Evolutionary conservation across 306 rosid genomes (phyloP), one percentile per base, ranked within the genome.

Genomic region (Elaeagnus macrophylla): DNA sequence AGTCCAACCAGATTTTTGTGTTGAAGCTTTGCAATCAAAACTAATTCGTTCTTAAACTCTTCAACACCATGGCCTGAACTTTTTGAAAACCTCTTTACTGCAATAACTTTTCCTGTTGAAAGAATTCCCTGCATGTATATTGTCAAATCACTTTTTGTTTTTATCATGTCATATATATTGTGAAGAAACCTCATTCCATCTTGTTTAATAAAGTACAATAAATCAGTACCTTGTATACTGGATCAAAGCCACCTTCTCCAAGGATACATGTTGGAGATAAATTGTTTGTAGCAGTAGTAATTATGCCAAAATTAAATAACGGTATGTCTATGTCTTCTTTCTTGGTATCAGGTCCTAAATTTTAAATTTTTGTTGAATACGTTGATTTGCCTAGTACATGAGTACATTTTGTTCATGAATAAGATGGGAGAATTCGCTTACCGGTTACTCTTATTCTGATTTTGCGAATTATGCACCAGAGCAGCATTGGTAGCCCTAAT

Each of bases 241-340:
- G 77, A 8, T 90, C 90, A 78, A 82, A 86, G 37, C 95, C 90
- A 54, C 83, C 90, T 73, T 79, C 67, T 18, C 95, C 95, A 19
- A 85, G 85, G 74, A 67, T 70, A 54, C 32, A 25, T 47, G 12
- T 38, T 16, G 9, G 1, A 43, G 77, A 71, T 54, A 83, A 83
- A 54, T 67, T 10, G 53, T 47, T 36, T 6, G 90, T 77, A 35
- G 85, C 81, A 41, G 59, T 32, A 41, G 60, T 67, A 56, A 72
- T 51, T 47, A 72, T 74, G 41, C 72, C 54, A 48, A 79, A 68
- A 39, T 71, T 75, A 66, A 62, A 79, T 19, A 69, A 61, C 38
- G 83, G 89, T 40, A 82, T 55, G 56, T 82, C 83, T 41, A 67
- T 40, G 12, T 38, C 67, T 56, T 73, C 74, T 37, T 65, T 53